These are phyloP conservation scores for Euclidium syriacum DNA, from an alignment of 345 rosid species.

Conservation along the genomic window DNA sequence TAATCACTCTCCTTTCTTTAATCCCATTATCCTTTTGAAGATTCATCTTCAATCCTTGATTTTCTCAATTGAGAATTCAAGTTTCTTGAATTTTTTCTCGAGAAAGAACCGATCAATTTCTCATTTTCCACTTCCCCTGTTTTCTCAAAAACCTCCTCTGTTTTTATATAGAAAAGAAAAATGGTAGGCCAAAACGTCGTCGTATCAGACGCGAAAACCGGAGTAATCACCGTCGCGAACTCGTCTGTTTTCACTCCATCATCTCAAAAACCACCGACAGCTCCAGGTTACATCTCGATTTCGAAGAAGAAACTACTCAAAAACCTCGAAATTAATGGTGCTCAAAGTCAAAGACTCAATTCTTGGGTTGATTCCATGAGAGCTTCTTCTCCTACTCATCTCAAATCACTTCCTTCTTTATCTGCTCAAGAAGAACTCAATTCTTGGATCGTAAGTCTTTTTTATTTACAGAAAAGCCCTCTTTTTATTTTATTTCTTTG, in stretches of 20 bases:
- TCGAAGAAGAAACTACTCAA: slow-evolving; percentile 45
- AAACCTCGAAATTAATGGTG: slow-evolving; percentile 56
- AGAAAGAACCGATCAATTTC: not conserved
- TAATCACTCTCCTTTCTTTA: not conserved
- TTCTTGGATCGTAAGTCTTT: slow-evolving; percentile 62
- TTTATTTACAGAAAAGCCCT: not conserved
- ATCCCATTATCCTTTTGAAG: not conserved
- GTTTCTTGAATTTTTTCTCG: not conserved
- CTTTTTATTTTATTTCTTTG: not conserved
- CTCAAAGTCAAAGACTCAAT: slow-evolving; percentile 44
- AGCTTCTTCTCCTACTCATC: slow-evolving; percentile 92
- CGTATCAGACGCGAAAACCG: slow-evolving; percentile 41
- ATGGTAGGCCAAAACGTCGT: slow-evolving; percentile 64
- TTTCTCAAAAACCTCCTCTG: not conserved
- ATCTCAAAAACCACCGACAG: slow-evolving; percentile 66
- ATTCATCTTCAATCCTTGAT: not conserved
- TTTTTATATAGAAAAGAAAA: slow-evolving; percentile 18
- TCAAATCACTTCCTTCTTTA: slow-evolving; percentile 43
- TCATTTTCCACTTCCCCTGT: not conserved
- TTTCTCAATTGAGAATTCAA: not conserved
- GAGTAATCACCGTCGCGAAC: slow-evolving; percentile 37
- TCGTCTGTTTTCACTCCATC: slow-evolving; percentile 37
- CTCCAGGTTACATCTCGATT: slow-evolving; percentile 47
- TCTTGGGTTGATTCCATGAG: slow-evolving; percentile 89
- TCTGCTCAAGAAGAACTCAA: slow-evolving; percentile 38